Conservation (phyloP, 1,284 basidiomycete species). For the Tylopilus sp. region DNA sequence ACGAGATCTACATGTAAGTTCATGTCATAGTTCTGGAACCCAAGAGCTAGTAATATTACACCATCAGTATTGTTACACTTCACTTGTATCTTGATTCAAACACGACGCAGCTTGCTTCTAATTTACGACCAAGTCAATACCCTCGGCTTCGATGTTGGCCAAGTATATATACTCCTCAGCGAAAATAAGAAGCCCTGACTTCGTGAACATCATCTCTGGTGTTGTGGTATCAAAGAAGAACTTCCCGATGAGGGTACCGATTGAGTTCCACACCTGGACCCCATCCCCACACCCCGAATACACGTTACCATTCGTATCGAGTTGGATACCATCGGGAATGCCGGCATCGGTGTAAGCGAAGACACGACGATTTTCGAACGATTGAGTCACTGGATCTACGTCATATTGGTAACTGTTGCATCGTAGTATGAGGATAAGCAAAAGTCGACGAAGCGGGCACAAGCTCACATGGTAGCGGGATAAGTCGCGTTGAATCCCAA, state of each 20-base stretch:
- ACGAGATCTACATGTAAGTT: background rate
- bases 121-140: background rate
- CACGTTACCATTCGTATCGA: constrained; percentile 12
- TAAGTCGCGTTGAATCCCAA: constrained; percentile 68
- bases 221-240: constrained; percentile 74
- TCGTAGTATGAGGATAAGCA: too few relatives aligned
- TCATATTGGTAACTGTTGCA: constrained; percentile 61
- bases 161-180: constrained; percentile 9
- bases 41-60: background rate
- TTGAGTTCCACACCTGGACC: constrained; percentile 68
- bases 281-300: constrained; percentile 24
- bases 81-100: background rate
- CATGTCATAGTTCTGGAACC: background rate
- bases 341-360: constrained; percentile 78
- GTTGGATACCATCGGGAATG: constrained; percentile 77
- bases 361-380: constrained; percentile 70
- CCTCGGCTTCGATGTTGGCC: constrained; percentile 2
- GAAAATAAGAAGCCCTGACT: constrained; percentile 9
- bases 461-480: background rate
- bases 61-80: background rate
- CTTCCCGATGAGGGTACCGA: constrained; percentile 76
- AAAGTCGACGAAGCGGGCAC: background rate
- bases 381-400: constrained; percentile 67
- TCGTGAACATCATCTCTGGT: constrained; percentile 67
- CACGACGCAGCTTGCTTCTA: too few relatives aligned